These are phyloP conservation scores for Lepidium sativum DNA, from an alignment of 345 rosid species.

Conservation along the genomic window DNA sequence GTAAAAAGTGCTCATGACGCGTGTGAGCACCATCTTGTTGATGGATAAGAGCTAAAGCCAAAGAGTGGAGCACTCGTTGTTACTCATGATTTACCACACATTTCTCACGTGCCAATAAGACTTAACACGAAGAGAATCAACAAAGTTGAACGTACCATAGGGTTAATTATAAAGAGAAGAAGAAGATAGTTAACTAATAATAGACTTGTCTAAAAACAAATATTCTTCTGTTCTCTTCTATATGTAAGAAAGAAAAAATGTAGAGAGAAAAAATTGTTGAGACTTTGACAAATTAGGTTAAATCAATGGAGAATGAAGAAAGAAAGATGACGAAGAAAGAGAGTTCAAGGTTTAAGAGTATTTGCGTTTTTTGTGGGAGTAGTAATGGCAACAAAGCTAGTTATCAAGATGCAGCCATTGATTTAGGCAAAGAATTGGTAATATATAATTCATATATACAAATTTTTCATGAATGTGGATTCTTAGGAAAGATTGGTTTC, in stretches of 20 bases:
- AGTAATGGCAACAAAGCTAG: conserved; percentile 72
- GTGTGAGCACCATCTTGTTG: not conserved
- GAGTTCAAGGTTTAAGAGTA: conserved; percentile 38
- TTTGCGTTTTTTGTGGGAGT: conserved; percentile 79
- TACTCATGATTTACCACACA: not conserved
- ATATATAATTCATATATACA: not conserved
- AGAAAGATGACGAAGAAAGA: conserved; percentile 2
- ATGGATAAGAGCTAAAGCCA: not conserved
- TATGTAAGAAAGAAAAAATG: not conserved
- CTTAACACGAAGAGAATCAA: not conserved
- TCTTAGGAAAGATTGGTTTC: not conserved
- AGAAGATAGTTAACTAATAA: not conserved
- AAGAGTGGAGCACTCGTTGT: not conserved
- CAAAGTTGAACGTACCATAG: not conserved
- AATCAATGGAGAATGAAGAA: conserved; percentile 21
- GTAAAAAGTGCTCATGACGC: not conserved
- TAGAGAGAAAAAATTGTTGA: not conserved
- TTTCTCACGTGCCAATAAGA: conserved; percentile 9
- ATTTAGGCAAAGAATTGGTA: conserved; percentile 67
- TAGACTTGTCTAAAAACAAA: not conserved
- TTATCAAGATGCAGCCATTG: conserved; percentile 69
- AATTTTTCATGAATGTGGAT: not conserved
- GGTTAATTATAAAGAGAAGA: not conserved
- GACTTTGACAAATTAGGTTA: not conserved
- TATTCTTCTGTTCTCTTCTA: not conserved